phyloP scores from a whole-genome alignment of 257 asterid species.

The Fraxinus pennsylvanica region DNA sequence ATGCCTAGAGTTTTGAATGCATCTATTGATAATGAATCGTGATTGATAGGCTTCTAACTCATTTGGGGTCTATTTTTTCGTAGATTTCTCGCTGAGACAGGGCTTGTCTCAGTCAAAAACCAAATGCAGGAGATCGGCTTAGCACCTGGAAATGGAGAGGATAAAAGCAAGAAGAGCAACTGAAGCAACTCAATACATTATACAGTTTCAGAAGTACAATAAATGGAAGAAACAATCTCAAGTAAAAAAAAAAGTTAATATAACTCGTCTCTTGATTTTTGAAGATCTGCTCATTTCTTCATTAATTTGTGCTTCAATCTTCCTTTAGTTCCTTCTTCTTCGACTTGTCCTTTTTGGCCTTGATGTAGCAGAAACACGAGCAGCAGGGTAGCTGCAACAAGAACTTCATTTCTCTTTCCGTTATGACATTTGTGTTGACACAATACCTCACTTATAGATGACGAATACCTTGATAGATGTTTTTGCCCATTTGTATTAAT shows the following conservation, averaged over 20 bases:
- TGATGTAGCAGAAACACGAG: constrained; percentile 66
- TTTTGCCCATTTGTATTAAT: neutral
- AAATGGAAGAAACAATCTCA: neutral
- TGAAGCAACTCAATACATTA: constrained; percentile 33
- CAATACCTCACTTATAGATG: constrained; percentile 27
- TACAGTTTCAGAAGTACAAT: constrained; percentile 9
- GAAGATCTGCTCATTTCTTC: constrained; percentile 8
- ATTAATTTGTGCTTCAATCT: constrained; percentile 18
- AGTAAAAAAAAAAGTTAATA: constrained; percentile 6
- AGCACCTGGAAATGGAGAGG: constrained; percentile 41
- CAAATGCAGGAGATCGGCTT: constrained; percentile 87
- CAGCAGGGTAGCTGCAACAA: constrained; percentile 49
- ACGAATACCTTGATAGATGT: neutral
- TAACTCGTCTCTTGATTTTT: neutral
- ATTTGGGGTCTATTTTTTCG: constrained; percentile 15
- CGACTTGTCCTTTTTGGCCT: constrained; percentile 35
- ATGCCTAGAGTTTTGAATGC: neutral
- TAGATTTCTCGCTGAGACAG: constrained; percentile 86
- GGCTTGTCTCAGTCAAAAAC: constrained; percentile 78
- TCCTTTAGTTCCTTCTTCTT: constrained; percentile 34
- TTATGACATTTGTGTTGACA: constrained; percentile 16
- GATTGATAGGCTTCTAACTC: constrained; percentile 11
- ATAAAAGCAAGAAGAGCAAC: constrained; percentile 45
- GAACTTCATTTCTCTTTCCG: constrained; percentile 42
- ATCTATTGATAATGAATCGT: neutral